Evolutionary conservation across 805 yeast species (phyloP), one percentile per base, ranked within the genome.

Genomic region (Yamadazyma akitaensis): DNA sequence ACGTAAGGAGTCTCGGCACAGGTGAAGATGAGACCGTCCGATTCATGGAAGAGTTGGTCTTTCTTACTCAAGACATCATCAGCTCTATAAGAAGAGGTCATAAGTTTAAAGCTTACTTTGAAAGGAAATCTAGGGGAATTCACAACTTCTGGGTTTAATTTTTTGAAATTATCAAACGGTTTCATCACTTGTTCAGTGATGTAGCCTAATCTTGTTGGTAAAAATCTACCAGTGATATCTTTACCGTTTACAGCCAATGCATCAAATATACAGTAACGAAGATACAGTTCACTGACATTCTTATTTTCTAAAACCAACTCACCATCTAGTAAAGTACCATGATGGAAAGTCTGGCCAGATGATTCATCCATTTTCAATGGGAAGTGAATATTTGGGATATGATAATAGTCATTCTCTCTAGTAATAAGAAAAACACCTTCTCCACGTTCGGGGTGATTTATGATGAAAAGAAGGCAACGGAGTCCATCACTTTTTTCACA

Each of bases 401-500:
- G 78, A 59, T 77, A 88, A 63, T 85, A 94, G 51, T 91, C 95
- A 59, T 89, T 88, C 53, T 85, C 92, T 59, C 99, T 75, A 26
- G 95, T 92, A 34, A 94, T 85, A 53, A 94, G 70, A 58, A 90
- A 94, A 7, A 89, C 87, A 3, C 95, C 92, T 62, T 94, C 98
- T 40, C 88, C 92, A 25, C 81, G 82, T 6, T 82, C 80, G 12
- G 85, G 84, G 46, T 84, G 85, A 30, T 79, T 67, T 65, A 86
- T 65, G 4, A 83, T 75, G 43, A 85, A 76, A 73, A 94, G 72
- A 44, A 94, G 69, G 48, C 95, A 89, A 44, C 99, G 73, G 41
- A 92, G 70, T 0, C 99, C 99, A 65, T 94, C 99, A 0, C 94
- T 81, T 62, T 94, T 94, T 59, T 94, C 99, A 68, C 99, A 95